Conservation (phyloP, 2,329 filamentous ascomycete species). For the Diplodia scrobiculata region DNA sequence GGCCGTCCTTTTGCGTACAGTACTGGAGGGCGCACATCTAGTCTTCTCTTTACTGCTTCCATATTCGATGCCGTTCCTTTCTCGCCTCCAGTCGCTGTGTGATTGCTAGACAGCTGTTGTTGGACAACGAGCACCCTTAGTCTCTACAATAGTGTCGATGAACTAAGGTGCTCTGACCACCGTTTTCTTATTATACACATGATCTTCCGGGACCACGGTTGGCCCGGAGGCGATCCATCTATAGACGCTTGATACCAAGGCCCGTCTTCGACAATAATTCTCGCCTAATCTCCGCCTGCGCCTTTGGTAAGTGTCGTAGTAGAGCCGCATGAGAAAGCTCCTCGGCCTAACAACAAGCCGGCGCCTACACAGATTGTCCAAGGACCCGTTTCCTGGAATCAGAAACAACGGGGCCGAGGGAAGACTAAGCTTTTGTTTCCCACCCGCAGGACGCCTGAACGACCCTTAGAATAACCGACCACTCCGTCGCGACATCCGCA, state of each 20-base stretch:
- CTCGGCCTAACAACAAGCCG: background rate
- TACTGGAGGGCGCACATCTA: too few species aligned
- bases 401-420: background rate
- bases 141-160: background rate
- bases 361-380: background rate
- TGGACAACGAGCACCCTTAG: background rate
- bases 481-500: background rate
- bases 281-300: background rate
- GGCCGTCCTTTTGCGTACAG: too few species aligned
- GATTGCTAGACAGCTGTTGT: background rate
- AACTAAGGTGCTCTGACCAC: background rate
- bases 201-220: background rate
- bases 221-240: too few species aligned
- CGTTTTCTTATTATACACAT: background rate
- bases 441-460: background rate
- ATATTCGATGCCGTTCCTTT: background rate
- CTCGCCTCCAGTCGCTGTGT: background rate
- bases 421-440: background rate
- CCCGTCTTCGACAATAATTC: background rate
- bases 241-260: background rate
- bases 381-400: background rate
- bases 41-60: too few species aligned
- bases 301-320: background rate
- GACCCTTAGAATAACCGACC: background rate
- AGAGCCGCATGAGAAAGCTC: background rate